These are phyloP conservation scores for Mollisiaceae sp. DNA, from an alignment of 2,329 filamentous ascomycete genomes.

Conservation along the genomic window DNA sequence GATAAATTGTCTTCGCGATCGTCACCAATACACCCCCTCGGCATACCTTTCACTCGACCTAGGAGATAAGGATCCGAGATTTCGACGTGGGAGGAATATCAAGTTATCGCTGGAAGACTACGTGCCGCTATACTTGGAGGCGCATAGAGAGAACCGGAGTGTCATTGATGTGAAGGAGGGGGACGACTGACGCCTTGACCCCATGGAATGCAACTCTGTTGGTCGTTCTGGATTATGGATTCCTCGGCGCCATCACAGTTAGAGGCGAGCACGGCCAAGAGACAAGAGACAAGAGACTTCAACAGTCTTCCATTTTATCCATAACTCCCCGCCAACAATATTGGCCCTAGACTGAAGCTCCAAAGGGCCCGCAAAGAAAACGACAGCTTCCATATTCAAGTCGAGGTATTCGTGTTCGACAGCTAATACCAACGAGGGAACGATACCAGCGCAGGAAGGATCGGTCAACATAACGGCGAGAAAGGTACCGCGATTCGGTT, in stretches of 20 bases:
- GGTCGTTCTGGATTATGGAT: background rate
- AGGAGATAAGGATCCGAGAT: background rate
- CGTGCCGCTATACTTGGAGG: background rate
- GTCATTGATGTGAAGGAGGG: background rate
- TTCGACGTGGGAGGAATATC: background rate
- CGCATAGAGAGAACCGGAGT: background rate
- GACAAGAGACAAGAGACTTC: background rate
- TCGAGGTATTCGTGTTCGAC: background rate
- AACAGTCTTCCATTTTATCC: constrained; percentile 3
- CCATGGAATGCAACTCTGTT: background rate
- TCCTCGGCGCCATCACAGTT: background rate
- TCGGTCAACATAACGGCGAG: background rate
- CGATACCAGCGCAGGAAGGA: background rate
- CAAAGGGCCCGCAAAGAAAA: background rate
- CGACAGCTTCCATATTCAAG: background rate
- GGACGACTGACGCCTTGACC: background rate
- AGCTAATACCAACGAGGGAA: background rate
- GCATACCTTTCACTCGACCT: background rate
- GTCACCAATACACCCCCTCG: background rate
- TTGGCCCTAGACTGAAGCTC: background rate
- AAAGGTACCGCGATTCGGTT: background rate
- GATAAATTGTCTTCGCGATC: background rate
- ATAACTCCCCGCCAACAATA: background rate
- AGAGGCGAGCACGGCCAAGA: background rate
- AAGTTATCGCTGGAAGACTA: background rate